Conservation (phyloP, 1,284 basidiomycete species). For the Rhizoctonia solani region DNA sequence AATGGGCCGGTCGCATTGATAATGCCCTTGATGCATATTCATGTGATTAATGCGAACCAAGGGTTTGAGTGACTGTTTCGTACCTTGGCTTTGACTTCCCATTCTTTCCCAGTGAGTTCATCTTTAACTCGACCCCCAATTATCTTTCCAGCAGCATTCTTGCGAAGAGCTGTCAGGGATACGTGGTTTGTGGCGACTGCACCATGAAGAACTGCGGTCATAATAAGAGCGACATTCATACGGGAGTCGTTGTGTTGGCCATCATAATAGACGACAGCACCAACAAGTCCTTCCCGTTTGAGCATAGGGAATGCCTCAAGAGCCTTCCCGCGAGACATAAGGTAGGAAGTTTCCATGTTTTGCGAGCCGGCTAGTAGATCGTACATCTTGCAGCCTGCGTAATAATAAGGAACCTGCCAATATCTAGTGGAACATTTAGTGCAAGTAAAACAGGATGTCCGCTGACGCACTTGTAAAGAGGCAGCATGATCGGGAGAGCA, state of each 20-base stretch:
- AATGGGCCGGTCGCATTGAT: constrained; percentile 98
- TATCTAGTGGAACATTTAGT: constrained; percentile 58
- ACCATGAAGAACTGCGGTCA: constrained; percentile 94
- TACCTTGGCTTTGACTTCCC: constrained; percentile 81
- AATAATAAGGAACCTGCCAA: constrained; percentile 98
- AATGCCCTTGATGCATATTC: constrained; percentile 61
- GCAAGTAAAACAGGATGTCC: background rate
- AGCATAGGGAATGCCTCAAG: constrained; percentile 96
- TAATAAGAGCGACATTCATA: constrained; percentile 94
- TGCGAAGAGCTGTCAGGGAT: constrained; percentile 81
- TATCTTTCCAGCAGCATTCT: constrained; percentile 63
- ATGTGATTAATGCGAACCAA: constrained; percentile 2
- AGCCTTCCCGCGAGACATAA: constrained; percentile 92
- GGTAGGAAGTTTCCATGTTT: constrained; percentile 95
- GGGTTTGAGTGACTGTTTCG: constrained; percentile 34
- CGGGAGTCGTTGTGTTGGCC: constrained; percentile 98
- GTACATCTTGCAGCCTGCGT: constrained; percentile 95
- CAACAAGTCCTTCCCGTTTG: constrained; percentile 89
- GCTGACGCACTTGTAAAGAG: constrained; percentile 76
- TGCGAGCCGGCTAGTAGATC: constrained; percentile 93
- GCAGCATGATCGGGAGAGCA: constrained; percentile 94
- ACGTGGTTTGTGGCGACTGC: constrained; percentile 90
- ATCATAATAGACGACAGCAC: constrained; percentile 96
- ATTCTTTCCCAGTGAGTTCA: constrained; percentile 81
- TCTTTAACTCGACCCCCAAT: constrained; percentile 82